These are phyloP conservation scores for Straminergon stramineum DNA, from an alignment of 225 moss, liverwort and hornwort species.

Conservation along the genomic window DNA sequence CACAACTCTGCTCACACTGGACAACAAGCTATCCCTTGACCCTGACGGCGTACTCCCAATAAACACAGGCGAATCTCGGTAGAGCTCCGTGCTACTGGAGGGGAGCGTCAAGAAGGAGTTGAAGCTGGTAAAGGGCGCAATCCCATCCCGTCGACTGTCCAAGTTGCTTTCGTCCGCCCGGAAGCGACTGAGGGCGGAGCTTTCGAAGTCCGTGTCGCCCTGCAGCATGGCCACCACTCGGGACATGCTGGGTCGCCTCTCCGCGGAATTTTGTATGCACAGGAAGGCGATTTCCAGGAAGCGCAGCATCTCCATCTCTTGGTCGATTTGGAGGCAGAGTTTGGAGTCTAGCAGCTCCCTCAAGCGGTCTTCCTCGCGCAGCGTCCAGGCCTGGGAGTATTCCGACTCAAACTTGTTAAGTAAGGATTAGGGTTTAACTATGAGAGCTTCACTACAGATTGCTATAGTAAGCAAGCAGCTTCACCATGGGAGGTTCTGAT, in stretches of 20 bases:
- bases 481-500: neutral
- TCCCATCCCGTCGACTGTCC: neutral
- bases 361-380: slow-evolving; percentile 17
- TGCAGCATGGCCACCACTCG: slow-evolving; percentile 44
- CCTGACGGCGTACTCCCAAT: neutral
- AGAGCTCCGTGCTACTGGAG: neutral
- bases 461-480: neutral
- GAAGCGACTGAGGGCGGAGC: neutral
- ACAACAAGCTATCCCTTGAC: slow-evolving; percentile 11
- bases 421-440: neutral
- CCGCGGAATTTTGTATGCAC: slow-evolving; percentile 13
- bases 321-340: slow-evolving; percentile 17
- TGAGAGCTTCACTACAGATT: neutral
- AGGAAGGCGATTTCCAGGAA: slow-evolving; percentile 33
- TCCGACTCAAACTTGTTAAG: neutral
- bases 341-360: slow-evolving; percentile 16
- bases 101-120: neutral
- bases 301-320: slow-evolving; percentile 10
- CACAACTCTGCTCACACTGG: neutral
- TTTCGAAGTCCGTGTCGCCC: slow-evolving; percentile 17
- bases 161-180: neutral
- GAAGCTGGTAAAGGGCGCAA: neutral
- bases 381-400: slow-evolving; percentile 23
- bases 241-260: slow-evolving; percentile 34
- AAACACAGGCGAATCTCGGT: neutral